Conservation (phyloP, 139 green algal species). For the Klebsormidium nitens region DNA sequence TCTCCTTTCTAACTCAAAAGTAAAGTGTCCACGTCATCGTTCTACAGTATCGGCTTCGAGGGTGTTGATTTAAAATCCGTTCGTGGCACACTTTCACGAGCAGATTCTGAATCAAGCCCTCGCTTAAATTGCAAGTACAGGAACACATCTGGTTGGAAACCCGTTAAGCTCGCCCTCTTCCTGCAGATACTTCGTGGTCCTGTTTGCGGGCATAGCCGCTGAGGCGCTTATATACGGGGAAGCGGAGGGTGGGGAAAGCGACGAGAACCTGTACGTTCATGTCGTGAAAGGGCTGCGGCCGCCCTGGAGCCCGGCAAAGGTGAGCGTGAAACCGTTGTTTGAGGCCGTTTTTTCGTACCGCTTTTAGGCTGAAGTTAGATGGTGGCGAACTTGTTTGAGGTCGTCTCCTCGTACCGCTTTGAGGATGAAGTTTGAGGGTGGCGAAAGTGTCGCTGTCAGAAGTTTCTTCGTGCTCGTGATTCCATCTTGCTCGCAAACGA, state of each 20-base stretch:
- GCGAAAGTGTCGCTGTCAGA: not conserved
- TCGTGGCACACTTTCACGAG: too few relatives aligned
- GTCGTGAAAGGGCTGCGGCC: slow-evolving; percentile 23
- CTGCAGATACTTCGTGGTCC: slow-evolving; percentile 33
- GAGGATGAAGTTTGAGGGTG: not conserved
- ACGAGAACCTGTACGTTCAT: slow-evolving; percentile 36
- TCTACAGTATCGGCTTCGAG: too few relatives aligned
- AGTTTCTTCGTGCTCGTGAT: slow-evolving; percentile 1
- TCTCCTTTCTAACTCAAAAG: too few relatives aligned
- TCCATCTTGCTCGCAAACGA: not conserved
- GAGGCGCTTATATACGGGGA: slow-evolving; percentile 32
- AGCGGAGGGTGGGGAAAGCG: slow-evolving; percentile 33
- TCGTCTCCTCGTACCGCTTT: not conserved
- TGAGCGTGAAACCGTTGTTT: not conserved
- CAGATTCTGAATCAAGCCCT: too few relatives aligned
- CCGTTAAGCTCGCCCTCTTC: too few relatives aligned
- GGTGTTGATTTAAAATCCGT: too few relatives aligned
- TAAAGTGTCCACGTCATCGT: too few relatives aligned
- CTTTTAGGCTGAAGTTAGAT: not conserved
- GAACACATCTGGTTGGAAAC: too few relatives aligned
- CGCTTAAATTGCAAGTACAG: too few relatives aligned
- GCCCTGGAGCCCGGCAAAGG: slow-evolving; percentile 21
- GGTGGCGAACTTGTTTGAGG: not conserved
- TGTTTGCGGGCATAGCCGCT: slow-evolving; percentile 37
- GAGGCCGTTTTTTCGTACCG: not conserved